These are phyloP conservation scores for Penicillium sp. DNA, from an alignment of 2,329 filamentous ascomycete genomes.

Conservation along the genomic window DNA sequence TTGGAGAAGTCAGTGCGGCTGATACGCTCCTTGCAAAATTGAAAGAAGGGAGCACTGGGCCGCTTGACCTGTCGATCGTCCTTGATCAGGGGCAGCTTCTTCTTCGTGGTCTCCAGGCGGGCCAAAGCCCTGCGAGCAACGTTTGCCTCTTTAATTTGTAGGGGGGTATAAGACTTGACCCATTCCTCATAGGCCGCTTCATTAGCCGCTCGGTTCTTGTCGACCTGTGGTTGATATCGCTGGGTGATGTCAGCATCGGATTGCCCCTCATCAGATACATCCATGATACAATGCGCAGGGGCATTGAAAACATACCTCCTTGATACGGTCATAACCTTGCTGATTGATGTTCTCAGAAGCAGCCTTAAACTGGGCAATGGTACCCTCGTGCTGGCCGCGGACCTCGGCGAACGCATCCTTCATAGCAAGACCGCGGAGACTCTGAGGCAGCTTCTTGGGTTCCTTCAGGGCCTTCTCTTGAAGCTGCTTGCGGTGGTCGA, in stretches of 20 bases:
- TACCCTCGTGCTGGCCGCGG: slow-evolving; percentile 1
- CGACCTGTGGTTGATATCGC: slow-evolving; percentile 59
- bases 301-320: not conserved
- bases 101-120: slow-evolving; percentile 20
- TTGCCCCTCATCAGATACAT: too few species aligned
- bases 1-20: slow-evolving; percentile 56
- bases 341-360: slow-evolving; percentile 17
- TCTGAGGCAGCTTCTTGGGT: slow-evolving; percentile 38
- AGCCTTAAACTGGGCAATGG: slow-evolving; percentile 24
- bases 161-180: slow-evolving; percentile 59
- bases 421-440: slow-evolving; percentile 28
- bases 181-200: slow-evolving; percentile 55
- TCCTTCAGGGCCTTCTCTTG: slow-evolving; percentile 37
- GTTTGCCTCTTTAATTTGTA: slow-evolving; percentile 65
- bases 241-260: slow-evolving; percentile 34
- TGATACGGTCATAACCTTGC: not conserved
- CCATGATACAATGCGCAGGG: too few species aligned
- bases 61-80: slow-evolving; percentile 61
- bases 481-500: slow-evolving; percentile 36
- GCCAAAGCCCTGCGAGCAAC: slow-evolving; percentile 53
- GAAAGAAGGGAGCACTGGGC: slow-evolving; percentile 42
- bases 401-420: slow-evolving; percentile 21
- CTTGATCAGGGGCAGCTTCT: slow-evolving; percentile 39
- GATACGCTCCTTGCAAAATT: slow-evolving; percentile 52
- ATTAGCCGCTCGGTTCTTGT: slow-evolving; percentile 51